Evolutionary conservation across 495 filamentous ascomycete genomes (phyloP).

Genomic region (Podospora bellae-mahoneyi): DNA sequence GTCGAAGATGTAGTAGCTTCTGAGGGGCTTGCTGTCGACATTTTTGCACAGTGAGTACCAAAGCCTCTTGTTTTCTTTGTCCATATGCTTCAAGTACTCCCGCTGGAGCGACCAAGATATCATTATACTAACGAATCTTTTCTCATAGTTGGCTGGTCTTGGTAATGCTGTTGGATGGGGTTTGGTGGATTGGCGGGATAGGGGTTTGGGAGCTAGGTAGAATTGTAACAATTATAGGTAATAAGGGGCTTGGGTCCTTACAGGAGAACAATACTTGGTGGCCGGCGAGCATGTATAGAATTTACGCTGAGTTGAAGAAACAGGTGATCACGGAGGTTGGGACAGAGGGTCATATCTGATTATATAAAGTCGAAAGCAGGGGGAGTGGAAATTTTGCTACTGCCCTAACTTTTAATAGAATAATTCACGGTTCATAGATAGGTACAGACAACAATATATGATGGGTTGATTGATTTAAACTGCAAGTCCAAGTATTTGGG

Average conservation of each 20-base stretch:
- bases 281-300: neutral
- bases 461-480: no score
- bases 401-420: no score
- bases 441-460: no score
- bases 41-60: constrained; percentile 34
- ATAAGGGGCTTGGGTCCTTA: neutral
- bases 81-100: no score
- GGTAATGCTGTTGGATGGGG: constrained; percentile 41
- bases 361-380: no score
- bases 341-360: neutral
- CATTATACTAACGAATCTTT: no score
- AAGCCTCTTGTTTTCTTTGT: no score
- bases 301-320: neutral
- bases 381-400: no score
- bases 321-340: neutral
- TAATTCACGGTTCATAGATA: no score
- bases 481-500: no score
- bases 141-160: constrained; percentile 37
- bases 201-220: constrained; percentile 27
- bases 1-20: neutral
- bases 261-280: neutral
- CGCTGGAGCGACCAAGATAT: no score
- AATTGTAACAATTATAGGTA: constrained; percentile 9
- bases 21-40: constrained; percentile 39
- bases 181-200: constrained; percentile 44